Base-by-base conservation (phyloP, 306 rosid genomes). In the Cicer pinnatifidum region DNA sequence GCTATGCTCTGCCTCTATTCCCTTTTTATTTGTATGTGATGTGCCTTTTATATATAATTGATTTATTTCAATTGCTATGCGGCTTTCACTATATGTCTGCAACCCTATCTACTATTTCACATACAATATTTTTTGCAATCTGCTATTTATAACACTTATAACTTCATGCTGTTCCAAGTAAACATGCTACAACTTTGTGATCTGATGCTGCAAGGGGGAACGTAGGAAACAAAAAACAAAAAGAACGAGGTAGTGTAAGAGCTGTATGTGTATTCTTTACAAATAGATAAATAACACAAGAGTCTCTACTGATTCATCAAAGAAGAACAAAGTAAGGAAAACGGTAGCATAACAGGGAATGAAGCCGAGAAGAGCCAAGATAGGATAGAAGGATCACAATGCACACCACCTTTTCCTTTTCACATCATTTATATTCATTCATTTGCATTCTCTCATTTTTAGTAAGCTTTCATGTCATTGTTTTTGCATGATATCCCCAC, bases 371-470 rank as follows among this genome's bases (percentile, higher is more conserved):
- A 68, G 8, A 68, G 59, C 9, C 28, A 68, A 48, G 59, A 68
- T 9, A 47, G 28, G 44, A 68, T 68, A 10, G 13, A 68, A 68
- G 45, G 23, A 51, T 50, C 60, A 68, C 45, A 48, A 7, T 67
- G 39, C 44, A 67, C 72, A 8, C 19, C 72, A 0, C 6, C n/a
- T 33, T 59, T 12, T 6, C 12, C 44, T 28, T 47, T 16, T 28
- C 13, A 67, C 56, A 23, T n/a, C 5, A 8, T 46, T 47, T 47
- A 33, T 46, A 46, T 47, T 46, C 19, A 46, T 47, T 46, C 19
- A 67, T 67, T 47, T 67, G 70, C 10, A 33, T 44, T 20, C 23
- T 39, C 9, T 47, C 23, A 5, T n/a, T 67, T 39, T 46, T 13
- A 23, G 2, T 23, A 67, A 20, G 58, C 44, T 17, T 66, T 48